These are phyloP conservation scores for Dictyostelium capitatum DNA, from an alignment of 78 protist genomes.

Conservation along the genomic window DNA sequence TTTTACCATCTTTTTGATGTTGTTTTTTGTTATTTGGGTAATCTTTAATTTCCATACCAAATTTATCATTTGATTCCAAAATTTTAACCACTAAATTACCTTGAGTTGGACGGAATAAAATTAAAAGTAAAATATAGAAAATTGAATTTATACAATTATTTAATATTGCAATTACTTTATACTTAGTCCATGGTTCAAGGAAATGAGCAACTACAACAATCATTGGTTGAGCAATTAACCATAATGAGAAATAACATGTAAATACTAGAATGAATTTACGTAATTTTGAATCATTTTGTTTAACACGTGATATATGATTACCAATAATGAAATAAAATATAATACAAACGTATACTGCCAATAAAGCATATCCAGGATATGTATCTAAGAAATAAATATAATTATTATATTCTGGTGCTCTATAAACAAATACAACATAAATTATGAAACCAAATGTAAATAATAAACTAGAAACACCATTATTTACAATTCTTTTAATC, in stretches of 20 bases:
- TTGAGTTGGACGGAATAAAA: conserved; percentile 35
- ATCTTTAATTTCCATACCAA: neutral
- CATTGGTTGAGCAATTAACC: conserved; percentile 64
- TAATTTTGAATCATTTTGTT: conserved; percentile 40
- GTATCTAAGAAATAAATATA: conserved; percentile 53
- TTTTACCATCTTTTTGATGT: too few relatives aligned
- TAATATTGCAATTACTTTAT: conserved; percentile 19
- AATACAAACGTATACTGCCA: conserved; percentile 34
- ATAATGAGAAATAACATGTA: neutral
- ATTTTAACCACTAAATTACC: conserved; percentile 38
- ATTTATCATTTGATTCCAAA: conserved; percentile 17
- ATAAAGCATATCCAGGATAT: conserved; percentile 43
- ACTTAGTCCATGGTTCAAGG: conserved; percentile 40
- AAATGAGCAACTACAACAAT: conserved; percentile 43
- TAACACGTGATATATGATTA: neutral
- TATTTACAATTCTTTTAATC: neutral
- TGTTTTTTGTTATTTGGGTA: neutral
- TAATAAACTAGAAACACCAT: neutral
- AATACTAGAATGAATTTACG: conserved; percentile 27
- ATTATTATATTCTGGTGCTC: neutral
- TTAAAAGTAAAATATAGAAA: neutral
- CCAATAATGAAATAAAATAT: conserved; percentile 23
- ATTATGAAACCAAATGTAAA: neutral
- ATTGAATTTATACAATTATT: conserved; percentile 19
- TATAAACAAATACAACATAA: neutral